Conservation (phyloP, 495 filamentous ascomycete genomes). For the Pseudomonodictys pantanalensis region DNA sequence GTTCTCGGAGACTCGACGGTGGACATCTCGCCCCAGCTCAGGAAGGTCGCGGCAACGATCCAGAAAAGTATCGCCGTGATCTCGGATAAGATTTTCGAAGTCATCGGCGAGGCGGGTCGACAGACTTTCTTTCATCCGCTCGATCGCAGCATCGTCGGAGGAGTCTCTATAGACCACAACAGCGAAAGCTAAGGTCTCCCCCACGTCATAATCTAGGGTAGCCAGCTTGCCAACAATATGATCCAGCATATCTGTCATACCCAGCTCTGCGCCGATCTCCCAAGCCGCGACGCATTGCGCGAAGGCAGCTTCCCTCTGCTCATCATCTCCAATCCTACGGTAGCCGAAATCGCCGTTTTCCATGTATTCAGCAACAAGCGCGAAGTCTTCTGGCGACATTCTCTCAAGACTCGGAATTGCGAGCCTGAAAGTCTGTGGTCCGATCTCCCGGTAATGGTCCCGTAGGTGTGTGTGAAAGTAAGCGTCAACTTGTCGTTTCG, state of each 20-base stretch:
- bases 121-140: conserved; percentile 1
- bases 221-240: conserved; percentile 15
- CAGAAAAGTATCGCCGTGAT: not conserved
- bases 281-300: conserved; percentile 7
- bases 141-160: not conserved
- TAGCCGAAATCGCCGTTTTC: conserved; percentile 3
- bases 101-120: conserved; percentile 1
- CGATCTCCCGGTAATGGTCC: not conserved
- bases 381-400: conserved; percentile 8
- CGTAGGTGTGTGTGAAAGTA: not conserved
- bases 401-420: not conserved
- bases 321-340: not conserved
- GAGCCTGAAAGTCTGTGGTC: not conserved
- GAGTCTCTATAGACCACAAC: conserved; percentile 3
- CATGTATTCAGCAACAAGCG: conserved; percentile 6
- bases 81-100: not conserved
- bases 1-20: not conserved
- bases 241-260: conserved; percentile 18
- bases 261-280: conserved; percentile 10
- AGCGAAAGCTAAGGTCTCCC: conserved; percentile 9
- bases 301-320: not conserved
- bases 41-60: not conserved
- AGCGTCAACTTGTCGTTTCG: not conserved
- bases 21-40: not conserved
- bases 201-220: conserved; percentile 1